phyloP scores from a whole-genome alignment of 768 basidiomycete genomes.

The Pleurotus ostreatus region DNA sequence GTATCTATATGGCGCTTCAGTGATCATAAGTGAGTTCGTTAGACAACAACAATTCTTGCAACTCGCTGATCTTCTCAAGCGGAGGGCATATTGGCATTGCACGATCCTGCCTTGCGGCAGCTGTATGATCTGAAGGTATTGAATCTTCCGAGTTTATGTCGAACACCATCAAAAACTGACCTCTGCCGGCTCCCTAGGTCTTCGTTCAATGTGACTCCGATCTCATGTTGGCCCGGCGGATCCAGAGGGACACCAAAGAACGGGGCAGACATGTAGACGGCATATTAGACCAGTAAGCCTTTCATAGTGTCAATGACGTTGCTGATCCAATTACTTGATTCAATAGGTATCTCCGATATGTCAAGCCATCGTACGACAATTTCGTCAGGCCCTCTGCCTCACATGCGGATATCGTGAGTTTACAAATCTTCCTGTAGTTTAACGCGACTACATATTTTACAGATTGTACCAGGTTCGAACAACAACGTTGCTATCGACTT shows the following conservation, averaged over 20 bases:
- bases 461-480: slow-evolving; percentile 95
- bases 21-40: slow-evolving; percentile 67
- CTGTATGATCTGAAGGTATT: slow-evolving; percentile 88
- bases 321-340: not conserved
- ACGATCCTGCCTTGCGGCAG: slow-evolving; percentile 71
- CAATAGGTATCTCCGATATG: slow-evolving; percentile 82
- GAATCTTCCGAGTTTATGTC: no score
- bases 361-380: slow-evolving; percentile 93
- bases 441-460: not conserved
- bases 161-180: no score
- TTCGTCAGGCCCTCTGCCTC: slow-evolving; percentile 87
- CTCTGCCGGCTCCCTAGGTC: slow-evolving; percentile 37
- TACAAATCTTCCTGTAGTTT: not conserved
- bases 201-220: slow-evolving; percentile 95
- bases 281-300: slow-evolving; percentile 77
- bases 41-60: no score
- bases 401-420: slow-evolving; percentile 81
- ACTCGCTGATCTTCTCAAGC: slow-evolving; percentile 31
- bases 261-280: slow-evolving; percentile 83
- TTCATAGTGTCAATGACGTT: not conserved
- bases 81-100: slow-evolving; percentile 90
- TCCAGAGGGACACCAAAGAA: slow-evolving; percentile 84
- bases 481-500: slow-evolving; percentile 91
- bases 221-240: slow-evolving; percentile 92
- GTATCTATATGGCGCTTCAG: slow-evolving; percentile 90